Base-by-base conservation (phyloP, 495 filamentous ascomycete genomes). In the Peziza echinospora region DNA sequence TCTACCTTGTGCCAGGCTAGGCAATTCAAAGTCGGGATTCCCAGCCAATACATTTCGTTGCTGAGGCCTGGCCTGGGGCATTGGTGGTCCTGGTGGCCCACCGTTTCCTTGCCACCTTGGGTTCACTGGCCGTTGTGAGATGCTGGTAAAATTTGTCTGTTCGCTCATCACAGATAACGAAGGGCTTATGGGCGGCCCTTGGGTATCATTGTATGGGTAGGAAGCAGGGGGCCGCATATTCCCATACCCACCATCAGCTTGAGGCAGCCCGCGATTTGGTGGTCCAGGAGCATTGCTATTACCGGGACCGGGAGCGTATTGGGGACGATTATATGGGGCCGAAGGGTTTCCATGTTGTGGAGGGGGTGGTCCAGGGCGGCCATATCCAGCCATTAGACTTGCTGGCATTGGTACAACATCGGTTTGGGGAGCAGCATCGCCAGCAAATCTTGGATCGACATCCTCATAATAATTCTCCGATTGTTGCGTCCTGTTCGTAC, bases 61-160 rank as follows among this genome's bases (percentile, higher is more conserved):
- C 21, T 53, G 57, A n/a, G 65, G 59, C 47, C 68, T 62, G 13
- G 62, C 57, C 22, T 64, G 63, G 39, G 64, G 57, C 30, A 62
- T 61, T 2, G 62, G 51, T 3, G 47, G 50, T n/a, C 40, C 41
- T 44, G 44, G 11, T 25, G 30, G 30, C 46, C 24, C 34, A 30
- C 42, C 56, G 41, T 46, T 8, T 24, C 24, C 13, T 64, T 81
- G 61, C 84, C 85, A 93, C 25, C 76, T 74, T 3, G 85, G 85
- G 59, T 93, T 93, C 17, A 89, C 63, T n/a, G 78, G 76, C 22
- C 85, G 71, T 63, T 92, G 81, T 0, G 76, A 82, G 34, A 93
- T 76, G 21, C 78, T 83, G 10, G 85, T 92, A 65, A 87, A 92
- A 48, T 77, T 77, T 47, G 76, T 82, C 24, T 72, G 66, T 49